phyloP scores from a whole-genome alignment of 2,329 filamentous ascomycete species.

The Botryosphaeria agaves region DNA sequence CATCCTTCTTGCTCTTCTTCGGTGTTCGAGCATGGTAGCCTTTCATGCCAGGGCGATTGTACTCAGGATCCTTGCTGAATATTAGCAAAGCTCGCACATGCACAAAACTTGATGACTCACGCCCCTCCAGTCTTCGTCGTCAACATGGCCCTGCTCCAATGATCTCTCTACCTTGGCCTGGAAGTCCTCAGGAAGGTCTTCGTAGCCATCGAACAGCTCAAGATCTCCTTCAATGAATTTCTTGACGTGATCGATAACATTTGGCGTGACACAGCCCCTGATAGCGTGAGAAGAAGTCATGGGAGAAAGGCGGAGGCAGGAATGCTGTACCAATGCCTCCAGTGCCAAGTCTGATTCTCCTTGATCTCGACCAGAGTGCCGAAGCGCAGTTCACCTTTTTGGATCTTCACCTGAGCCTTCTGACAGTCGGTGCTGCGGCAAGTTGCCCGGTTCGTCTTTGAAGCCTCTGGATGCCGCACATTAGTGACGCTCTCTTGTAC shows the following conservation, averaged over 20 bases:
- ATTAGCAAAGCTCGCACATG: constrained; percentile 7
- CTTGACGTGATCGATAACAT: constrained; percentile 49
- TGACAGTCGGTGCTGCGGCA: constrained; percentile 66
- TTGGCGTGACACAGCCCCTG: constrained; percentile 81
- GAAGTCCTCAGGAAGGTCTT: constrained; percentile 51
- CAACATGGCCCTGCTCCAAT: constrained; percentile 62
- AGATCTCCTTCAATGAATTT: constrained; percentile 40
- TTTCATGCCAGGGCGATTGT: constrained; percentile 49
- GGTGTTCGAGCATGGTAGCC: constrained; percentile 36
- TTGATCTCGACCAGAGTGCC: constrained; percentile 52
- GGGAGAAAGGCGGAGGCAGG: not conserved
- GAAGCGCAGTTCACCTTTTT: constrained; percentile 62
- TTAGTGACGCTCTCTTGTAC: not conserved
- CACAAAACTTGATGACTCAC: constrained; percentile 36
- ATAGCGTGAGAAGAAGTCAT: not conserved
- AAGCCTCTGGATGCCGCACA: constrained; percentile 39
- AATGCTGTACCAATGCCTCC: constrained; percentile 62
- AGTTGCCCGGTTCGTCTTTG: constrained; percentile 51
- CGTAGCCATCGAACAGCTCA: constrained; percentile 61
- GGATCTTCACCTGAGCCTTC: constrained; percentile 48
- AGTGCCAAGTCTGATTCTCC: constrained; percentile 48
- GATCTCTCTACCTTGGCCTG: constrained; percentile 60
- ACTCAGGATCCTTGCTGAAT: constrained; percentile 49
- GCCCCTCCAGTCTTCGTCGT: constrained; percentile 74
- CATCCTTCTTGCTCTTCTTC: constrained; percentile 15